These are phyloP conservation scores for Astraeus odoratus DNA, from an alignment of 768 basidiomycete genomes.

Conservation along the genomic window DNA sequence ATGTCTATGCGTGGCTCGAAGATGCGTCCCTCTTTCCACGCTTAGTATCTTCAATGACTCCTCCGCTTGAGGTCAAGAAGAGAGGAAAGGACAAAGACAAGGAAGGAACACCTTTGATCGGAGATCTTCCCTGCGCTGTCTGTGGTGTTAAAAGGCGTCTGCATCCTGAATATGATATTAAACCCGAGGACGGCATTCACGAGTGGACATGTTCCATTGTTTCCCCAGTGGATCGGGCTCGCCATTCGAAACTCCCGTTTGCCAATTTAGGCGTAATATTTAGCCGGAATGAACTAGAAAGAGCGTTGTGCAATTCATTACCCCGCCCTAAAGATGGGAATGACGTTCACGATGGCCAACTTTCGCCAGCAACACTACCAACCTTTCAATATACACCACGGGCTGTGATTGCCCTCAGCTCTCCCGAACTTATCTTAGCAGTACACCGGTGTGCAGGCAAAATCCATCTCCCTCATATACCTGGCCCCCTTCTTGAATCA, in stretches of 20 bases:
- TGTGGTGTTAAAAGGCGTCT: constrained; percentile 25
- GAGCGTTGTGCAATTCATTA: constrained; percentile 7
- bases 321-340: constrained; percentile 2
- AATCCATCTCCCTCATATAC: constrained; percentile 17
- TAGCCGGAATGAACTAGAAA: constrained; percentile 12
- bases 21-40: constrained; percentile 35
- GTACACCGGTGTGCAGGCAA: constrained; percentile 17
- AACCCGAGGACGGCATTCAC: constrained; percentile 11
- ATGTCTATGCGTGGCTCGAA: constrained; percentile 40
- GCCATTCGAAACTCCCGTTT: constrained; percentile 14
- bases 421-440: constrained; percentile 25
- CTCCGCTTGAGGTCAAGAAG: constrained; percentile 16
- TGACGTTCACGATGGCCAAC: not conserved
- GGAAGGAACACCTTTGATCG: constrained; percentile 12
- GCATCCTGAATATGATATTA: constrained; percentile 19
- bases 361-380: constrained; percentile 1
- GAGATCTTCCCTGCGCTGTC: constrained; percentile 20
- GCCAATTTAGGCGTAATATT: constrained; percentile 12
- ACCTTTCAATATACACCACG: constrained; percentile 14
- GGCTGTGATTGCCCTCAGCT: constrained; percentile 15
- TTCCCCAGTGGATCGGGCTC: constrained; percentile 13
- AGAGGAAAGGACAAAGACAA: constrained; percentile 16
- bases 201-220: constrained; percentile 22
- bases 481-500: constrained; percentile 8
- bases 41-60: constrained; percentile 11